Evolutionary conservation across 2,329 filamentous ascomycete species (phyloP).

Genomic region (Penicillium sp.): DNA sequence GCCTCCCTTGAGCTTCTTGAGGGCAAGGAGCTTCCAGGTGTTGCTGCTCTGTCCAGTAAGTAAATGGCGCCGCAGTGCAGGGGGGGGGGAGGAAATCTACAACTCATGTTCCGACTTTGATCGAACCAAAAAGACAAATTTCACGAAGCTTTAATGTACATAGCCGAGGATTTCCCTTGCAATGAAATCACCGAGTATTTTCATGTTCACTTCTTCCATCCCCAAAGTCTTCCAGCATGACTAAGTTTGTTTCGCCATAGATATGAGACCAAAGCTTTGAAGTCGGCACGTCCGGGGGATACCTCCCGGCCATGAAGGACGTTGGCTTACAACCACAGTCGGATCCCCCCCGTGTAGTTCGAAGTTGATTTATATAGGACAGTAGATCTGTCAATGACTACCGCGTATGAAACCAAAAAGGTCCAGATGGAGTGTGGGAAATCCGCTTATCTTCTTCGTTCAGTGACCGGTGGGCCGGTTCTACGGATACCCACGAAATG

Average conservation of each 20-base stretch:
- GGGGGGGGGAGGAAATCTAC: neutral
- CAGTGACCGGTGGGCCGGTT: too few species aligned
- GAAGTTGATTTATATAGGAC: too few species aligned
- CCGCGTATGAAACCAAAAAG: too few species aligned
- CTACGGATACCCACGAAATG: too few species aligned
- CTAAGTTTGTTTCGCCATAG: slow-evolving; percentile 23
- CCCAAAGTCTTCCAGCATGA: slow-evolving; percentile 8
- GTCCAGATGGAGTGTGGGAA: too few species aligned
- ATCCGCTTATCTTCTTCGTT: too few species aligned
- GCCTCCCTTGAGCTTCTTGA: slow-evolving; percentile 93
- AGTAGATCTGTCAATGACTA: too few species aligned
- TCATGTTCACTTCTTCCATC: slow-evolving; percentile 5
- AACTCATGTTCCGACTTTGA: too few species aligned
- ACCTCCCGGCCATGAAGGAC: too few species aligned
- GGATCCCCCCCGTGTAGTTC: too few species aligned
- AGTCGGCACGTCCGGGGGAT: too few species aligned
- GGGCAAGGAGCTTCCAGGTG: slow-evolving; percentile 95
- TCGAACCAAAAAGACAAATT: neutral
- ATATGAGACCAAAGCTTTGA: slow-evolving; percentile 28
- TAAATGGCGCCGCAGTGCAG: slow-evolving; percentile 32
- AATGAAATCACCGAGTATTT: slow-evolving; percentile 13
- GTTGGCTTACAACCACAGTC: too few species aligned
- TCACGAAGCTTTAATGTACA: slow-evolving; percentile 35
- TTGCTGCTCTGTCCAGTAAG: slow-evolving; percentile 78
- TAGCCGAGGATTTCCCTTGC: slow-evolving; percentile 22